Percentiles rank a stretch among this genome's conserved stretches.
phyloP scores from a whole-genome alignment of 2,329 filamentous ascomycete species.

The Colletotrichum sublineola region DNA sequence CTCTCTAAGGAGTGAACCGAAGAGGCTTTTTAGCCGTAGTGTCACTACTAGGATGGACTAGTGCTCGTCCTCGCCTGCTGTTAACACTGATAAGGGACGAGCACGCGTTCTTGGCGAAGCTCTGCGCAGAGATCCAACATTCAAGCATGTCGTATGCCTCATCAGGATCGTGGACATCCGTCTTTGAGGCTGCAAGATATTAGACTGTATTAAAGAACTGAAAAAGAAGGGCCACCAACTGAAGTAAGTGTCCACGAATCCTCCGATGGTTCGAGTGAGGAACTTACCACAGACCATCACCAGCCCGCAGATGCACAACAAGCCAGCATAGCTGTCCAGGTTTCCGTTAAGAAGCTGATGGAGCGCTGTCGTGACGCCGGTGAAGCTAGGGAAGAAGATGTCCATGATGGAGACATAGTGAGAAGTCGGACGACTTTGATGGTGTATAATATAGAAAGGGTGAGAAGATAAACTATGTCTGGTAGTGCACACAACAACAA shows the following conservation, averaged over 20 bases:
- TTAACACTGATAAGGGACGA: conserved; percentile 5
- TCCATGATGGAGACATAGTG: conserved; percentile 19
- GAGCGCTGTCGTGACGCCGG: neutral
- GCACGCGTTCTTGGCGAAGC: neutral
- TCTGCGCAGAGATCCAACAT: neutral
- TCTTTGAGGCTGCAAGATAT: neutral
- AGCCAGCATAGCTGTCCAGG: neutral
- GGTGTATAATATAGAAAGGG: no score
- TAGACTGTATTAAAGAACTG: neutral
- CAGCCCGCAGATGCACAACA: conserved; percentile 46
- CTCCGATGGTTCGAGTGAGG: conserved; percentile 50
- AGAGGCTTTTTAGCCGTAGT: neutral
- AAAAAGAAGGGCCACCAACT: neutral
- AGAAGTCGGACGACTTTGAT: no score
- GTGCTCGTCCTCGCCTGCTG: neutral
- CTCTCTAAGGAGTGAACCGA: neutral
- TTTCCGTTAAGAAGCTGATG: conserved; percentile 25
- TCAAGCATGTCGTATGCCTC: conserved; percentile 5
- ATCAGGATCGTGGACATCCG: conserved; percentile 3
- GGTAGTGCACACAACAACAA: no score
- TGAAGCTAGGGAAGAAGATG: conserved; percentile 25
- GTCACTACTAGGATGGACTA: neutral
- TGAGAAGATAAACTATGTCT: no score
- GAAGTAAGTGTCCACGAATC: conserved; percentile 16
- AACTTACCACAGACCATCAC: conserved; percentile 37